phyloP scores from a whole-genome alignment of 2,329 filamentous ascomycete genomes.

The Xylariaceae sp. region DNA sequence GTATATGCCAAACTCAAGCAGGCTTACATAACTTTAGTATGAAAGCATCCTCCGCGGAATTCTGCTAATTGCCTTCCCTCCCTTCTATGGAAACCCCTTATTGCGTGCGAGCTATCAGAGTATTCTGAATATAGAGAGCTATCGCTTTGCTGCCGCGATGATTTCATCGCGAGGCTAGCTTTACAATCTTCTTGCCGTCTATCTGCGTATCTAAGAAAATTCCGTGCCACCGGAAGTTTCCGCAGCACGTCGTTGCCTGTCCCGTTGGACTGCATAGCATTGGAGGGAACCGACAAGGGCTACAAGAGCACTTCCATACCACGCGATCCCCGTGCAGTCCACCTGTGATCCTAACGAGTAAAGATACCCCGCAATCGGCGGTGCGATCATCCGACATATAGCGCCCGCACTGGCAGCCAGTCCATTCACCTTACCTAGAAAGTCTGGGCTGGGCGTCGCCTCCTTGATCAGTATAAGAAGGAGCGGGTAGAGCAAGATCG shows the following conservation, averaged over 20 bases:
- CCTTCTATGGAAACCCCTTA: too few relatives aligned
- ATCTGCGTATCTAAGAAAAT: neutral
- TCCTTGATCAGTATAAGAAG: conserved; percentile 64
- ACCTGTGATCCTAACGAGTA: conserved; percentile 55
- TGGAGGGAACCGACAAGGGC: conserved; percentile 54
- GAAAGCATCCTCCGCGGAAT: too few relatives aligned
- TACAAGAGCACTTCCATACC: conserved; percentile 56
- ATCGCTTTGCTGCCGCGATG: too few relatives aligned
- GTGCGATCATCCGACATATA: conserved; percentile 61
- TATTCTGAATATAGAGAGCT: too few relatives aligned
- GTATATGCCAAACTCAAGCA: too few relatives aligned
- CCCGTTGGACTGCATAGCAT: conserved; percentile 49
- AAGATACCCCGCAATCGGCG: conserved; percentile 57
- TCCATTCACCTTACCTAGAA: conserved; percentile 61
- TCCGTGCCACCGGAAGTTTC: conserved; percentile 6
- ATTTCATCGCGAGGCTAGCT: neutral
- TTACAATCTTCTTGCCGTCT: neutral
- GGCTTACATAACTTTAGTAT: too few relatives aligned
- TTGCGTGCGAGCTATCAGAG: too few relatives aligned
- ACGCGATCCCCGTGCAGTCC: conserved; percentile 56
- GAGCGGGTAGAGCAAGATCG: conserved; percentile 60
- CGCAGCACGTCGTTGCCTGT: conserved; percentile 14
- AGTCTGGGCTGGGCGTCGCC: conserved; percentile 50
- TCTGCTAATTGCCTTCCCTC: too few relatives aligned
- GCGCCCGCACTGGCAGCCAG: conserved; percentile 60